Evolutionary conservation across 2,329 filamentous ascomycete genomes (phyloP).

Genomic region (Spiromastix sp.): DNA sequence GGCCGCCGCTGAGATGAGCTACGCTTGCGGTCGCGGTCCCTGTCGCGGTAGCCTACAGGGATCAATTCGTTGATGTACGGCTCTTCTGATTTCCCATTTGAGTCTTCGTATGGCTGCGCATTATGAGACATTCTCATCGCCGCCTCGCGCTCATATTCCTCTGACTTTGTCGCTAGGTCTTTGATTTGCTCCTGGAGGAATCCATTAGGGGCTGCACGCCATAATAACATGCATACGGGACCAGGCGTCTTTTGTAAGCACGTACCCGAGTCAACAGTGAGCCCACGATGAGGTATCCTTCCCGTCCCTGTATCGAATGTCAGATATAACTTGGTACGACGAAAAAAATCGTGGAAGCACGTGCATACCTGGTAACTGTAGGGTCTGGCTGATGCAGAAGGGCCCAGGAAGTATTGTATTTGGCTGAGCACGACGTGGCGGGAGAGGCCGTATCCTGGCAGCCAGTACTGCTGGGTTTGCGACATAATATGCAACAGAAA

Average conservation of each 20-base stretch:
- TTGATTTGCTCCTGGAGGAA: constrained; percentile 37
- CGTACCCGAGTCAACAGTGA: constrained; percentile 36
- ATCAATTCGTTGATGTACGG: constrained; percentile 36
- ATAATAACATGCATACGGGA: no score
- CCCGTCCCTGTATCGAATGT: constrained; percentile 29
- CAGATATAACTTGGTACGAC: constrained; percentile 10
- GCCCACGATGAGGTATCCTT: constrained; percentile 39
- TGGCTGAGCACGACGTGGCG: constrained; percentile 39
- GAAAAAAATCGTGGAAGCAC: background rate
- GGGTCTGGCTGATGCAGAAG: constrained; percentile 35
- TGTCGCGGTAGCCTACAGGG: constrained; percentile 22
- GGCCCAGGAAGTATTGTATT: constrained; percentile 39
- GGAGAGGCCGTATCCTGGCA: constrained; percentile 39
- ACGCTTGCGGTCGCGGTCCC: constrained; percentile 8
- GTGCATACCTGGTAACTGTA: constrained; percentile 36
- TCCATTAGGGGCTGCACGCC: constrained; percentile 6
- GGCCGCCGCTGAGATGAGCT: constrained; percentile 9
- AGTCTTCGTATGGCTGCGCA: constrained; percentile 9
- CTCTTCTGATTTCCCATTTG: constrained; percentile 18
- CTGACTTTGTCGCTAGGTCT: constrained; percentile 36
- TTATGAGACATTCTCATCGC: constrained; percentile 31
- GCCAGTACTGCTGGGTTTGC: constrained; percentile 35
- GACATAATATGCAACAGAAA: constrained; percentile 20
- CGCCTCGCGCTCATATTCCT: constrained; percentile 39
- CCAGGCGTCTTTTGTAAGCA: constrained; percentile 1